Base-by-base conservation (phyloP, 495 filamentous ascomycete genomes). In the Rhypophila decipiens region DNA sequence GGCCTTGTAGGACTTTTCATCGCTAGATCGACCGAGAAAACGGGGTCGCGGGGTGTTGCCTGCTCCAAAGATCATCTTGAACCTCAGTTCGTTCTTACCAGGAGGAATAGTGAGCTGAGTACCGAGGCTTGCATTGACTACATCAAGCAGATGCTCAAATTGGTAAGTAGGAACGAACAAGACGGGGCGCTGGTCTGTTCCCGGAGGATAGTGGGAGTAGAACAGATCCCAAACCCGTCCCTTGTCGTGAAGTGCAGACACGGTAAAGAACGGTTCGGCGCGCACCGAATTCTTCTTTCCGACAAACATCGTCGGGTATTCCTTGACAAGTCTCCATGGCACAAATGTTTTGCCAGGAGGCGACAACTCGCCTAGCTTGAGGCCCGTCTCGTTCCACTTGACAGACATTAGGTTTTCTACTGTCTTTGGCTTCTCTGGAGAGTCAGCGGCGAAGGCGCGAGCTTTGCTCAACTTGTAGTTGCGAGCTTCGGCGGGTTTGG, bases 221-320 rank as follows among this genome's bases (percentile, higher is more conserved):
- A 85, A 94, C 87, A 93, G 51, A 48, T 88, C 83, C 88, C 87
- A 95, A 31, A 64, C 48, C 2, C 78, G 71, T 1, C 54, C 47
- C 22, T 53, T 38, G 7, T 31, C 27, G 2, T 74, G 53, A 52
- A 81, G 79, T 51, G 85, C 73, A 23, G 80, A 76, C 9, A 71
- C 65, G 0, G 53, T 63, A 36, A 84, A 81, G 51, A 83, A 83
- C 52, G 79, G 82, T 2, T 42, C 52, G 18, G 66, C 64, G 46
- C 53, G 53, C 56, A 75, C 58, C 9, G 64, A 59, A 38, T 75
- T 66, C 0, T 65, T 42, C 19, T 67, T 68, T 33, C 68, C 64
- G 44, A 83, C 65, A 53, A 79, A 84, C 39, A 66, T 74, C 59
- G 81, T 77, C 0, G 81, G 79, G 52, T 80, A 89, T 29, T 69